These are phyloP conservation scores for Mortierella sp. DNA, from an alignment of 371 early-diverging fungal genomes.

Conservation along the genomic window DNA sequence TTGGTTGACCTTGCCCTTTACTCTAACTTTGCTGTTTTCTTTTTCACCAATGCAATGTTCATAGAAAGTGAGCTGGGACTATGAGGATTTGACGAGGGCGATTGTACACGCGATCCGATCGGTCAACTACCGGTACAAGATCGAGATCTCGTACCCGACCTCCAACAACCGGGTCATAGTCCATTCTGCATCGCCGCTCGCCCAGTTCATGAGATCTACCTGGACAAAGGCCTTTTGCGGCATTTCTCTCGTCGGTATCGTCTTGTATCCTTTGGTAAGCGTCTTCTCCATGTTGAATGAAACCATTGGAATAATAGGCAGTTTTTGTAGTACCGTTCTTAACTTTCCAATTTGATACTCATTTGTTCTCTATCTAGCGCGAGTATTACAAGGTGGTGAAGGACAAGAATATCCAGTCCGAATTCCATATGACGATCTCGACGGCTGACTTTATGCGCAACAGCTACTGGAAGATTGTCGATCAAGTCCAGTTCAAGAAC, in stretches of 20 bases:
- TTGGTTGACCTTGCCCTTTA: background rate
- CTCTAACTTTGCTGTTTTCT: background rate
- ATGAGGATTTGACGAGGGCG: conserved; percentile 39
- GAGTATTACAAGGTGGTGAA: conserved; percentile 33
- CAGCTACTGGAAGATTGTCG: conserved; percentile 45
- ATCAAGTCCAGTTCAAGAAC: conserved; percentile 45
- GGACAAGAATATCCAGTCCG: conserved; percentile 35
- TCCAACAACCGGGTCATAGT: conserved; percentile 32
- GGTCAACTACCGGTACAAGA: conserved; percentile 46
- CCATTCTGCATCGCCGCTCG: conserved; percentile 36
- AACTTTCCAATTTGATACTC: background rate
- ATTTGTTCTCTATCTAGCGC: conserved; percentile 21
- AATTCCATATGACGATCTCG: conserved; percentile 43
- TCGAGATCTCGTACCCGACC: conserved; percentile 52
- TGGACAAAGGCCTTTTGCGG: conserved; percentile 40
- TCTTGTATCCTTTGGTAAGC: conserved; percentile 40
- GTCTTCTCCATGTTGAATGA: background rate
- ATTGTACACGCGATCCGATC: conserved; percentile 44
- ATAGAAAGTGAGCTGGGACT: conserved; percentile 48
- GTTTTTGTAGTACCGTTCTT: background rate
- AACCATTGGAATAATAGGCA: background rate
- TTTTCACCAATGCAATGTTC: background rate
- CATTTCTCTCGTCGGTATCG: conserved; percentile 26
- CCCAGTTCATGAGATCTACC: conserved; percentile 33
- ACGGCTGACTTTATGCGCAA: conserved; percentile 29